Evolutionary conservation across 2,329 filamentous ascomycete genomes (phyloP).

Genomic region (Trichophaea hybrida): DNA sequence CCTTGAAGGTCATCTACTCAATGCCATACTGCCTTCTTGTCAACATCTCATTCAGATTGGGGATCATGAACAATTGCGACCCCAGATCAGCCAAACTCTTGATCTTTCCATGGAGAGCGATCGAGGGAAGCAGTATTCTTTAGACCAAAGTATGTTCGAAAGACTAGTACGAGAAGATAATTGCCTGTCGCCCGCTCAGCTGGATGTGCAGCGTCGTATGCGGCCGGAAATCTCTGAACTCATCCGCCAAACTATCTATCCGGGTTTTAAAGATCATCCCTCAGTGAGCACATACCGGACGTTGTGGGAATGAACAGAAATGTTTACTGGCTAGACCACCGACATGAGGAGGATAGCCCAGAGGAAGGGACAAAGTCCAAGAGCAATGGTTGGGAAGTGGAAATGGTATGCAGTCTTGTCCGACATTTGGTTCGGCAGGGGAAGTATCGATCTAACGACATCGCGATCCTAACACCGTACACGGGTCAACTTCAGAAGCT

Average conservation of each 20-base stretch:
- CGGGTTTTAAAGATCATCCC: constrained; percentile 41
- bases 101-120: constrained; percentile 40
- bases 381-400: constrained; percentile 24
- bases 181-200: constrained; percentile 24
- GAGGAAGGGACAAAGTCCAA: constrained; percentile 26
- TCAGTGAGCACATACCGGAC: constrained; percentile 32
- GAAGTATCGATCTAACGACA: constrained; percentile 32
- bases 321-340: constrained; percentile 50
- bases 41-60: constrained; percentile 50
- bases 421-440: constrained; percentile 36
- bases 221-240: constrained; percentile 50
- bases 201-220: constrained; percentile 55
- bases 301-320: constrained; percentile 41
- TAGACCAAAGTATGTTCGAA: constrained; percentile 49
- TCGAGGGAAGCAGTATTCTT: constrained; percentile 37
- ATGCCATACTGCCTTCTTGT: constrained; percentile 43
- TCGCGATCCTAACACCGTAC: constrained; percentile 34
- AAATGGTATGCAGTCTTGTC: constrained; percentile 30
- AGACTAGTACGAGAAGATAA: constrained; percentile 33
- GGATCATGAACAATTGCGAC: constrained; percentile 48
- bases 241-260: constrained; percentile 46
- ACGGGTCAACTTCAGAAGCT: constrained; percentile 28
- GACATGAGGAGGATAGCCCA: constrained; percentile 33
- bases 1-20: constrained; percentile 47
- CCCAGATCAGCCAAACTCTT: constrained; percentile 41